Evolutionary conservation across 1,284 basidiomycete genomes (phyloP).

Genomic region (Trichosporon sp.): DNA sequence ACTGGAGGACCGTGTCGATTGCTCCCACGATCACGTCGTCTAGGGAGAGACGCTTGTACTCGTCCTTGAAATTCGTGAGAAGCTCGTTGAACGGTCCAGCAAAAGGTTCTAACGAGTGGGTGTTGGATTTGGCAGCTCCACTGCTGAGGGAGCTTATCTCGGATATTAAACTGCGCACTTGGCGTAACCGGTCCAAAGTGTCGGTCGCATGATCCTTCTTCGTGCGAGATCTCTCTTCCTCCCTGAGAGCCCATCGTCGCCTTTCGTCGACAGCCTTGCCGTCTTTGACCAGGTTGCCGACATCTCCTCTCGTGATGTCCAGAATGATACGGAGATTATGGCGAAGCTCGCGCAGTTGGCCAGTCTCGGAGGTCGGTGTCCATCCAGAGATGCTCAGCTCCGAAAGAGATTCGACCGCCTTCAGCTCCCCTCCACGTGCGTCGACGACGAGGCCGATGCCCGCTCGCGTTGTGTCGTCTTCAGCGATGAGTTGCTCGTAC

Average conservation of each 20-base stretch:
- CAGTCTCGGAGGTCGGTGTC: constrained; percentile 76
- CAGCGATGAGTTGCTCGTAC: constrained; percentile 86
- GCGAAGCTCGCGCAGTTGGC: constrained; percentile 85
- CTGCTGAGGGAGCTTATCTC: constrained; percentile 63
- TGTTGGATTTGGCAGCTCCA: constrained; percentile 55
- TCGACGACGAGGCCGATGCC: constrained; percentile 83
- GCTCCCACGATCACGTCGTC: constrained; percentile 92
- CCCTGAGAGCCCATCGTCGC: constrained; percentile 59
- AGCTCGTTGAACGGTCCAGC: constrained; percentile 65
- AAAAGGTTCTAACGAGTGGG: constrained; percentile 64
- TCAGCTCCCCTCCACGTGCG: constrained; percentile 79
- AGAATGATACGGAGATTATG: constrained; percentile 87
- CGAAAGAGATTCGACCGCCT: constrained; percentile 74
- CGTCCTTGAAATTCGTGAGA: constrained; percentile 62
- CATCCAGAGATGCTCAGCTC: constrained; percentile 71
- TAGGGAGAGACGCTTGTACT: constrained; percentile 71
- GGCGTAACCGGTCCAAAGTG: not conserved
- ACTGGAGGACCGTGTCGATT: constrained; percentile 60
- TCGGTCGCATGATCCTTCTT: not conserved
- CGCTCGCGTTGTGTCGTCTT: constrained; percentile 51
- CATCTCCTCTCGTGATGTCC: constrained; percentile 70
- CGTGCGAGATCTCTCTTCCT: constrained; percentile 60
- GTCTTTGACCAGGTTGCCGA: constrained; percentile 83
- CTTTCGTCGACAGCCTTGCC: constrained; percentile 74
- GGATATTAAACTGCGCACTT: constrained; percentile 62